phyloP scores from a whole-genome alignment of 768 basidiomycete species.

The Porpolomopsis calyptriformis region DNA sequence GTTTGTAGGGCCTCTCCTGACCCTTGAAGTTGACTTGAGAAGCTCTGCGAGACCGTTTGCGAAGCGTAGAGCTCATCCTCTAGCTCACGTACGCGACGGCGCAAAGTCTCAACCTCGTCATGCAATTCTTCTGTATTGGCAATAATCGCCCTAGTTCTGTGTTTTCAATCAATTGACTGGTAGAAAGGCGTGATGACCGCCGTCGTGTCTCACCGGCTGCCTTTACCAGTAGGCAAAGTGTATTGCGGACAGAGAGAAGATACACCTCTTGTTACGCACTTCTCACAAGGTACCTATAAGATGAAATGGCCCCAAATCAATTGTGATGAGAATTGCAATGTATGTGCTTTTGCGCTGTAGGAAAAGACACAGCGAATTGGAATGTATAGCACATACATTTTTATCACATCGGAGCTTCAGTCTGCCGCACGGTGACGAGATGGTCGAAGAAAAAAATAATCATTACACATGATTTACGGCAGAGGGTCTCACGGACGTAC shows the following conservation, averaged over 20 bases:
- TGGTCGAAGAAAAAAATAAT: not conserved
- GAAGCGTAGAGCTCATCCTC: constrained; percentile 46
- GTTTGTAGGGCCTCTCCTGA: not conserved
- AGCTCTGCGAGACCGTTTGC: constrained; percentile 22
- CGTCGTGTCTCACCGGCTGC: constrained; percentile 34
- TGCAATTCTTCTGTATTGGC: constrained; percentile 66
- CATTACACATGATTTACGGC: not conserved
- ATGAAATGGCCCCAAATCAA: too few relatives aligned
- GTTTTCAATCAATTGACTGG: not conserved
- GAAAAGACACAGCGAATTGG: constrained; percentile 3
- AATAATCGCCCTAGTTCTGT: constrained; percentile 36
- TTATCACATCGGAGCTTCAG: constrained; percentile 60
- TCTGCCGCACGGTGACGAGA: constrained; percentile 18
- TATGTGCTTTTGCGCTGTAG: too few relatives aligned
- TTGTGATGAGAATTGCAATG: too few relatives aligned
- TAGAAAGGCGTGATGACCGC: not conserved
- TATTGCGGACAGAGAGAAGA: constrained; percentile 23
- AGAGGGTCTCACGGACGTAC: not conserved
- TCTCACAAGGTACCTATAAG: constrained; percentile 63
- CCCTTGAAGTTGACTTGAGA: not conserved
- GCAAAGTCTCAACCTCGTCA: constrained; percentile 46
- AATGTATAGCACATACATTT: constrained; percentile 30
- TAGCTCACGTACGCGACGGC: constrained; percentile 46
- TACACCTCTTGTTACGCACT: constrained; percentile 38
- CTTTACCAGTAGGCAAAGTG: constrained; percentile 46